Evolutionary conservation across 352 stramenopile species (phyloP).

Genomic region (Globisporangium abappressorium): DNA sequence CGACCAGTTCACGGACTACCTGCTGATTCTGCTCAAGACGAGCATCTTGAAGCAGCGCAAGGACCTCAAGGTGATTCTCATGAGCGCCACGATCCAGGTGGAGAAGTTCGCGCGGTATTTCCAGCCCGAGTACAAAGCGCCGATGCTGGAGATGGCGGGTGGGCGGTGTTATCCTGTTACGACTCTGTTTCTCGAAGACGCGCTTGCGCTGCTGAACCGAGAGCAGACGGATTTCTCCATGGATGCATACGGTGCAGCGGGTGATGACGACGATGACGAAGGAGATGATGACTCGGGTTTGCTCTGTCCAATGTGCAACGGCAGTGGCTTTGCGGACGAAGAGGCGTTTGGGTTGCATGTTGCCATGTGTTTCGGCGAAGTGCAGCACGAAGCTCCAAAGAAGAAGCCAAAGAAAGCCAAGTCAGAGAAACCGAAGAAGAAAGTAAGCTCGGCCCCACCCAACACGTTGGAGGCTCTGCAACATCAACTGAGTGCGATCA

Average conservation of each 20-base stretch:
- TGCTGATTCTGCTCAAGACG: conserved; percentile 93
- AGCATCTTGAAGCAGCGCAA: conserved; percentile 78
- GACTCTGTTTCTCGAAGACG: conserved; percentile 92
- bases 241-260: conserved; percentile 9
- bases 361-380: conserved; percentile 73
- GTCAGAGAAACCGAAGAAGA: conserved; percentile 1
- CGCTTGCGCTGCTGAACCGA: conserved; percentile 46
- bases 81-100: conserved; percentile 95
- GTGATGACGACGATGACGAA: not conserved
- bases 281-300: conserved; percentile 28
- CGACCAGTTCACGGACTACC: conserved; percentile 94
- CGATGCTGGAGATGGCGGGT: conserved; percentile 75
- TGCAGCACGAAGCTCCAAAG: conserved; percentile 11
- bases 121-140: conserved; percentile 58
- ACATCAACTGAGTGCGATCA: conserved; percentile 27
- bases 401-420: conserved; percentile 21
- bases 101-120: conserved; percentile 94
- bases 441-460: conserved; percentile 20
- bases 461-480: conserved; percentile 36
- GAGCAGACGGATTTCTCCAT: conserved; percentile 25
- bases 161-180: conserved; percentile 89
- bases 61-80: conserved; percentile 91
- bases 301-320: conserved; percentile 83
- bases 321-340: conserved; percentile 60
- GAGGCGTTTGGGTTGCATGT: conserved; percentile 88